Conservation (phyloP, 2,329 filamentous ascomycete species). For the Paraphoma sp. region DNA sequence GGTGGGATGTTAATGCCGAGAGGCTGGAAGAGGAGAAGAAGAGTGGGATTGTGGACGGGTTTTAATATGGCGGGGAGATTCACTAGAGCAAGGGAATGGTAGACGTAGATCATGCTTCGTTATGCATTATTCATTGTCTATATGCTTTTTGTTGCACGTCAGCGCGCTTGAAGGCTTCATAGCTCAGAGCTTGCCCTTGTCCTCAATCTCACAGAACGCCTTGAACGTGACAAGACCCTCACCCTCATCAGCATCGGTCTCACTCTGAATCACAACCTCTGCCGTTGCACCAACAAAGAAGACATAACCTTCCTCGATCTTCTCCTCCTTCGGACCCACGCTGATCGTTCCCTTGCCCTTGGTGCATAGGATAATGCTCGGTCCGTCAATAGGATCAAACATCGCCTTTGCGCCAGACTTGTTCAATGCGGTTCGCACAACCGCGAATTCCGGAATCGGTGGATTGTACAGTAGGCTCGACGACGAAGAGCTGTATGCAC, state of each 20-base stretch:
- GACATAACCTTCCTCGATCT: constrained; percentile 61
- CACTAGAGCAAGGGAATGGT: too few species aligned
- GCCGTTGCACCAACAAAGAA: constrained; percentile 82
- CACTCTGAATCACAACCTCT: constrained; percentile 77
- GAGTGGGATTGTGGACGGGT: constrained; percentile 58
- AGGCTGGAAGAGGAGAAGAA: constrained; percentile 57
- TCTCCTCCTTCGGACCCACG: constrained; percentile 81
- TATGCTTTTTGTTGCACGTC: not conserved
- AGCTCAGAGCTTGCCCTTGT: constrained; percentile 36
- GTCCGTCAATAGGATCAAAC: constrained; percentile 85
- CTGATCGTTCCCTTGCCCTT: constrained; percentile 81
- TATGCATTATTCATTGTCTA: not conserved
- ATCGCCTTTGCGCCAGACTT: constrained; percentile 77
- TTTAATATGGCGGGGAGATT: constrained; percentile 38
- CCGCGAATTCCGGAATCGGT: constrained; percentile 94
- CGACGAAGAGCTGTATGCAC: constrained; percentile 79
- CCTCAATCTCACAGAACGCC: constrained; percentile 82
- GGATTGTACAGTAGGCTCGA: constrained; percentile 84
- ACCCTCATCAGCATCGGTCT: constrained; percentile 51
- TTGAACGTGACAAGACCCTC: constrained; percentile 88
- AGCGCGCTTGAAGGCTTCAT: not conserved
- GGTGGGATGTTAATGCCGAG: constrained; percentile 61
- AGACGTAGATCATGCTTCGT: not conserved
- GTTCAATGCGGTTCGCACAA: constrained; percentile 80
- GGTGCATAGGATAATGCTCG: constrained; percentile 93